Conservation (phyloP, 208 protist genomes). For the Leishmania gerbilli region DNA sequence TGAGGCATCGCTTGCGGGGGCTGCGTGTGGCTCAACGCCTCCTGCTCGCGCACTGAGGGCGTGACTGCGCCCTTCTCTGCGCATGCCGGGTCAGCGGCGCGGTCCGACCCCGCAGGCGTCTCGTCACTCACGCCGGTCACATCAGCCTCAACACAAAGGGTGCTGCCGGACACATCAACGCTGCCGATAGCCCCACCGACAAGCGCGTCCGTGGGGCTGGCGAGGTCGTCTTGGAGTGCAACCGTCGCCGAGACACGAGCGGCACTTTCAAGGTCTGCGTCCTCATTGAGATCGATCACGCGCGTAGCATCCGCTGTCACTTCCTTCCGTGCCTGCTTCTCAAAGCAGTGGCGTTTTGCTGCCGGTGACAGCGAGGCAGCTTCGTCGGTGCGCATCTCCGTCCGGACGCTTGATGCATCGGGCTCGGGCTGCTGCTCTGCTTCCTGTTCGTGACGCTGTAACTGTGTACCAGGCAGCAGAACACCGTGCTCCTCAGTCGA, state of each 20-base stretch:
- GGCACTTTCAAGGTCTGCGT: not conserved
- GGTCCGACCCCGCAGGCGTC: not conserved
- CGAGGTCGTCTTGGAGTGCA: not conserved
- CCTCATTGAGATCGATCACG: too few species aligned
- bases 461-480: not conserved
- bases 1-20: not conserved
- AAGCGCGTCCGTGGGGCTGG: not conserved
- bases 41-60: not conserved
- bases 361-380: not conserved
- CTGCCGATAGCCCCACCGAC: not conserved
- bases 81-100: not conserved
- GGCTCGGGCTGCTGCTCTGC: not conserved
- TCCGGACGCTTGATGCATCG: not conserved
- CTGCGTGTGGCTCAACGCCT: not conserved
- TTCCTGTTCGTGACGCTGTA: not conserved
- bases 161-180: not conserved
- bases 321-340: not conserved
- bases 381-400: not conserved
- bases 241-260: not conserved
- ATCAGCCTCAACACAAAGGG: not conserved
- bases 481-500: not conserved
- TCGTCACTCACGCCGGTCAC: conserved; percentile 11
- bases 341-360: conserved; percentile 1
- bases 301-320: not conserved
- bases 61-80: not conserved